phyloP scores from a whole-genome alignment of 108 stramenopile species.

The Conticribra weissflogii region DNA sequence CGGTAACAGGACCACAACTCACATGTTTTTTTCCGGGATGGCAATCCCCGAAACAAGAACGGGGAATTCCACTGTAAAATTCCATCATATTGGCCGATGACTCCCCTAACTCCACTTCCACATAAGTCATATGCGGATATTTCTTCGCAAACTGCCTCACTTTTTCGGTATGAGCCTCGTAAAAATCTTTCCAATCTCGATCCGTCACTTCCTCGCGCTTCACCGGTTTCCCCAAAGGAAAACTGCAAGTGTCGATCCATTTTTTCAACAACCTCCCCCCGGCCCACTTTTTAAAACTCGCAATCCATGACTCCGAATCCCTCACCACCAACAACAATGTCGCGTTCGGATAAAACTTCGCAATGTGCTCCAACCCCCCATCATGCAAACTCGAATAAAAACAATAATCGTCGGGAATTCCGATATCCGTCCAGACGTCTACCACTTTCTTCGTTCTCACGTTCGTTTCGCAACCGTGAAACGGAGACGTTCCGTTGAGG shows the following conservation, averaged over 20 bases:
- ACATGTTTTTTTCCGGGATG: slow-evolving; percentile 12
- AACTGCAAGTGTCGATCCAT: slow-evolving; percentile 20
- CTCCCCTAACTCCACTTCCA: slow-evolving; percentile 20
- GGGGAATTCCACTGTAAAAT: slow-evolving; percentile 10
- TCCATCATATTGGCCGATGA: slow-evolving; percentile 8
- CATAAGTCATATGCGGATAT: slow-evolving; percentile 15
- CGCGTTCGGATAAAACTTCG: slow-evolving; percentile 23
- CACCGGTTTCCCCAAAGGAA: neutral
- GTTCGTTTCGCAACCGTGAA: neutral
- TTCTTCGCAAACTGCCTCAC: slow-evolving; percentile 16
- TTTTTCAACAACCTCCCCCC: neutral
- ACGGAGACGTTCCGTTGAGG: neutral
- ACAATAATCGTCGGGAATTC: slow-evolving; percentile 21
- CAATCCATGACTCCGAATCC: slow-evolving; percentile 13
- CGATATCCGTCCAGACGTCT: slow-evolving; percentile 24
- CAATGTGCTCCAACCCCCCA: slow-evolving; percentile 39
- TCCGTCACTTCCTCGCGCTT: slow-evolving; percentile 1
- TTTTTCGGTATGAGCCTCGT: slow-evolving; percentile 24
- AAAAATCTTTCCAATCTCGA: slow-evolving; percentile 22
- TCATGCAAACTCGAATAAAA: slow-evolving; percentile 36
- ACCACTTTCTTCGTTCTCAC: slow-evolving; percentile 8
- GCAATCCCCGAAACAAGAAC: slow-evolving; percentile 16
- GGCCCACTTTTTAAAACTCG: slow-evolving; percentile 13
- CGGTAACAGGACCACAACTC: neutral
- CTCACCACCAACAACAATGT: slow-evolving; percentile 30